Evolutionary conservation across 1,284 basidiomycete species (phyloP).

Genomic region (Neonothopanus nambi): DNA sequence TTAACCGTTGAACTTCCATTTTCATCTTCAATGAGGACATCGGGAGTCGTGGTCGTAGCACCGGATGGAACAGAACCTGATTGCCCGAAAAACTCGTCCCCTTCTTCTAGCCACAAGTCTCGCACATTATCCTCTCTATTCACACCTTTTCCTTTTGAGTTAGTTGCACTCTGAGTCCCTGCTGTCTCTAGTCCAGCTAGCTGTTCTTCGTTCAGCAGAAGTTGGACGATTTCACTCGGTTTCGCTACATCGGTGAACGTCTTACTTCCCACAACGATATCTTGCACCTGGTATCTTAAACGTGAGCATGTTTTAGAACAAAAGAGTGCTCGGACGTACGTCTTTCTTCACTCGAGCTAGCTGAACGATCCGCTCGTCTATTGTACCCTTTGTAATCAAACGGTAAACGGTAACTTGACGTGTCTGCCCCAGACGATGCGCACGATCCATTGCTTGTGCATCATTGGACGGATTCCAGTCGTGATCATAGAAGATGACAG

Average conservation of each 20-base stretch:
- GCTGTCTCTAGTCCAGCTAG: constrained; percentile 60
- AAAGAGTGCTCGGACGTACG: too few relatives aligned
- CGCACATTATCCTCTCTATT: constrained; percentile 45
- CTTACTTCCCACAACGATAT: constrained; percentile 98
- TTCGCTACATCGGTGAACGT: constrained; percentile 90
- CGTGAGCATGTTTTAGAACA: constrained; percentile 8
- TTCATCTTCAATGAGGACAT: constrained; percentile 37
- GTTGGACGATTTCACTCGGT: constrained; percentile 95
- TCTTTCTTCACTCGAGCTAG: constrained; percentile 95
- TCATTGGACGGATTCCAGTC: constrained; percentile 99
- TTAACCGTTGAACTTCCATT: constrained; percentile 38
- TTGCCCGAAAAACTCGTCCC: constrained; percentile 76
- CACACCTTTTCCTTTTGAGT: constrained; percentile 31
- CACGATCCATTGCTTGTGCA: constrained; percentile 99
- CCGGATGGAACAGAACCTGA: constrained; percentile 35
- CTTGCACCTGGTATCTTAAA: constrained; percentile 91
- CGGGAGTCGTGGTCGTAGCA: constrained; percentile 13
- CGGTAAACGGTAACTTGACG: constrained; percentile 99
- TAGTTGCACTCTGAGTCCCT: constrained; percentile 40
- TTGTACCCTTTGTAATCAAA: constrained; percentile 94
- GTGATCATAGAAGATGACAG: constrained; percentile 98
- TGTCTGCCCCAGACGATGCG: constrained; percentile 97
- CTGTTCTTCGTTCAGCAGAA: constrained; percentile 95
- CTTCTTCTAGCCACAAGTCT: constrained; percentile 82
- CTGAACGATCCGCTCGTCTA: constrained; percentile 98